Conservation (phyloP, 139 green algal species). For the Spirogloea muscicola region DNA sequence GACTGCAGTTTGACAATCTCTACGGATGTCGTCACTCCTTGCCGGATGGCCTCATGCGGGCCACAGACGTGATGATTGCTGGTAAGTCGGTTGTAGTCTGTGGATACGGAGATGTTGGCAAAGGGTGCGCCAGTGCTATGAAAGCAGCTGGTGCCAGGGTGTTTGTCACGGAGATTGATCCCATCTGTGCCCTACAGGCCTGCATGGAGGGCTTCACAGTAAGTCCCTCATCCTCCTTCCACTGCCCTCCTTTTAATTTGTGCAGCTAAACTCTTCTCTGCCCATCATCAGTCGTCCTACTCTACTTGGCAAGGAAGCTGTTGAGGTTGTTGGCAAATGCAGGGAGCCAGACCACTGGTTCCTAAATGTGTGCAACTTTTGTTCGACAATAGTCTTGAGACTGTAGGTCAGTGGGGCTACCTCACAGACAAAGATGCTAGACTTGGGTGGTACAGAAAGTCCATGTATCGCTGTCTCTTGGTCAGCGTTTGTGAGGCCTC, state of each 20-base stretch:
- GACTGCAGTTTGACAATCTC: conserved; percentile 93
- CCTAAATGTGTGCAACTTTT: too few species aligned
- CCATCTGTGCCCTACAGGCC: conserved; percentile 98
- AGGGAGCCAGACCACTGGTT: too few species aligned
- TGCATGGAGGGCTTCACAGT: too few species aligned
- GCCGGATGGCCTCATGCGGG: conserved; percentile 98
- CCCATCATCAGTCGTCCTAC: too few species aligned
- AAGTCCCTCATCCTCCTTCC: too few species aligned
- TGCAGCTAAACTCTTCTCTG: background rate
- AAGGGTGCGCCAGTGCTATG: conserved; percentile 93
- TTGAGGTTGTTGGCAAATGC: too few species aligned
- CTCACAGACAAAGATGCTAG: too few species aligned
- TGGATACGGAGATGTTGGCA: conserved; percentile 98
- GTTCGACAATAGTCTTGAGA: too few species aligned
- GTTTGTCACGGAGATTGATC: conserved; percentile 97
- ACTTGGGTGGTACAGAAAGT: too few species aligned
- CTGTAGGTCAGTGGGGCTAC: too few species aligned
- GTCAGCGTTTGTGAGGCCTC: background rate
- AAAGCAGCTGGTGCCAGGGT: conserved; percentile 89
- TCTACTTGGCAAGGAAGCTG: too few species aligned
- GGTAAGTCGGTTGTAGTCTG: conserved; percentile 66
- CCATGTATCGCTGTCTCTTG: background rate
- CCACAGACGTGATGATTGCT: conserved; percentile 98
- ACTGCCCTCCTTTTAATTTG: background rate
- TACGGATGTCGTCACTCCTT: conserved; percentile 99